Base-by-base conservation (phyloP, 2,329 filamentous ascomycete species). In the Neospermospora avenae region DNA sequence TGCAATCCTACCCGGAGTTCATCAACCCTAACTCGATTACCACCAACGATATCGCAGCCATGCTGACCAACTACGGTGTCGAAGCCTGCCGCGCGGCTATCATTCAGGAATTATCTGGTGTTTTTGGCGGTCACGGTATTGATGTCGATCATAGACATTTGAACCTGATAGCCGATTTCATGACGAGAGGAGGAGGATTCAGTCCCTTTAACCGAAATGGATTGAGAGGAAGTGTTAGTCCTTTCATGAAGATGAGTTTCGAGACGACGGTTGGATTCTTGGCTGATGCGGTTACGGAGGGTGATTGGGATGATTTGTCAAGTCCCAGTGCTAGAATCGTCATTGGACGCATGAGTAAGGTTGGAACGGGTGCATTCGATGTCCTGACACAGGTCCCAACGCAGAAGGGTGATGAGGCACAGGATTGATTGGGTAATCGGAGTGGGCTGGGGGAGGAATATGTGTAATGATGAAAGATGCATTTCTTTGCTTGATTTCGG, bases 211-310 rank as follows among this genome's bases (percentile, higher is more conserved):
- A 91, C 76, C 89, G 95, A 52, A 96, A 90, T 72, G 95, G 93
- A 1, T 80, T 99, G 62, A 87, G 86, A 72, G 87, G 90, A 65
- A 93, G 91, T 70, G 88, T 93, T 28, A 93, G 88, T 67, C 92
- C 95, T 0, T 93, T 99, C 69, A 93, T 95, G 77, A 98, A 98
- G 82, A 98, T 98, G 93, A 96, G 91, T 74, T 99, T 98, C 77
- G 95, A 99, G 82, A 99, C 95, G 3, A 99, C 95, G 2, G 84
- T 98, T 41, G 88, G 89, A 0, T 97, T 97, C 80, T 81, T 99
- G 70, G 93, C 90, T 74, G 95, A 98, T 72, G 93, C 95, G 1
- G 88, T 97, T 25, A 79, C 96, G 60, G 91, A 96, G 71, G 87
- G 90, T 53, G 95, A 98, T 74, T 91, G 86, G 81, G 95, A 99